Evolutionary conservation across 305 asterid species (phyloP), one percentile per base, ranked within the genome.

Genomic region (Rubia tinctorum): DNA sequence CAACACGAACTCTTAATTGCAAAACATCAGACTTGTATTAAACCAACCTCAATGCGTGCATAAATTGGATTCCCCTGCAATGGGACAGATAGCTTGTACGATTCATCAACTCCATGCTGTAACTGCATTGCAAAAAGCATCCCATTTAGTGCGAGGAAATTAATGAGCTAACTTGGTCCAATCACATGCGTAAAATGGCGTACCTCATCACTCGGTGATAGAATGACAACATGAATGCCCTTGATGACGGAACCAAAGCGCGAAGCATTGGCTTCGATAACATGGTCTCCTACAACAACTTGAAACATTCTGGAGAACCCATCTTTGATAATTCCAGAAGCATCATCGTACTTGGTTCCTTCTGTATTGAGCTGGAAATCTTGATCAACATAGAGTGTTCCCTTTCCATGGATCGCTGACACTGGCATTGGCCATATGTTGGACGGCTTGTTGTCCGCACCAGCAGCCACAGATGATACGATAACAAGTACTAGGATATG

Each of bases 391-490:
- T 80, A 80, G 27, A 92, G 91, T 56, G 5, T 81, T 65, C 77
- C 78, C 25, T 74, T 42, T 40, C 98, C 99, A 49, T 86, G 62
- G 80, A 77, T 92, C 34, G 85, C 97, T 1, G 92, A 87, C 51
- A 66, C 79, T n/a, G 99, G 99, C 99, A 95, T 88, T 43, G 99
- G 99, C 99, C 99, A 92, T 86, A 95, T 83, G 37, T 89, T 82
- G 81, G 90, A 69, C 43, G 73, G 66, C 76, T 85, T 22, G 56
- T 80, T 81, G 76, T 66, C 84, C 68, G 74, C 87, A 80, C 55
- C 66, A 37, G 64, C 87, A 85, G 60, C 60, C 60, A 81, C 86
- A 66, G 89, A 81, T 69, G 37, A 8, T 9, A 23, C 20, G 30
- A 74, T 34, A 66, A 82, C 79, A 56, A 87, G 49, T 76, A 82